Evolutionary conservation across 805 yeast genomes (phyloP), one percentile per base, ranked within the genome.

Genomic region (Suhomyces prunicola): DNA sequence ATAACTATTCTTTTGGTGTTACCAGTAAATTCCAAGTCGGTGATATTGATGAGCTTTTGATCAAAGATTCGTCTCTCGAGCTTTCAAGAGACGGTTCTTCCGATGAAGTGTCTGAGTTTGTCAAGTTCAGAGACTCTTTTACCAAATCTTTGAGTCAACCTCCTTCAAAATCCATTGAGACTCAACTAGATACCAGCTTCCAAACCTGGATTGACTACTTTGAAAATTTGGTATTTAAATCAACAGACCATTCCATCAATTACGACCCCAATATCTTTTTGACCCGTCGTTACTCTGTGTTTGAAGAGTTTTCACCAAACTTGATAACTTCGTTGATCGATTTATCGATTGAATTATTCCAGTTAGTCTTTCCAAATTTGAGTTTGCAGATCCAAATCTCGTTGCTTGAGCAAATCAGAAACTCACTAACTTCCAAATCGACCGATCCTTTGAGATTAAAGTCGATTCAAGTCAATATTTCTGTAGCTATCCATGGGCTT

Each of bases 341-440:
- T 68, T 65, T 80, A 2, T 86, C 97, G 0, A 84, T 93, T 62
- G 90, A 87, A 54, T 75, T 92, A 1, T 89, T 91, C 63, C 83
- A 88, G 5, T 63, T 79, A 7, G 76, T 87, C 0, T 87, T 93
- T 57, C 89, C 96, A 0, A 74, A 77, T 53, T 79, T 93, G 58
- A 83, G 92, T 6, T 70, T 82, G 4, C 88, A 90, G 56, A 87
- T 94, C 50, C 97, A 93, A 62, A 85, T 87, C 53, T 90, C 97
- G 0, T 76, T 94, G n/a, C 68, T 94, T 19, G 97, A 93, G 61
- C 88, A 85, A 50, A 69, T 94, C 56, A 79, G 91, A 57, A 74
- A 86, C 3, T 67, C 77, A 1, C 53, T 80, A 47, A 74, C 82
- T 27, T 69, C 77, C 29, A 60, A 70, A 57, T 49, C 63, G 0